phyloP scores from a whole-genome alignment of 1,139 yeast genomes.

The Pichia sp. region DNA sequence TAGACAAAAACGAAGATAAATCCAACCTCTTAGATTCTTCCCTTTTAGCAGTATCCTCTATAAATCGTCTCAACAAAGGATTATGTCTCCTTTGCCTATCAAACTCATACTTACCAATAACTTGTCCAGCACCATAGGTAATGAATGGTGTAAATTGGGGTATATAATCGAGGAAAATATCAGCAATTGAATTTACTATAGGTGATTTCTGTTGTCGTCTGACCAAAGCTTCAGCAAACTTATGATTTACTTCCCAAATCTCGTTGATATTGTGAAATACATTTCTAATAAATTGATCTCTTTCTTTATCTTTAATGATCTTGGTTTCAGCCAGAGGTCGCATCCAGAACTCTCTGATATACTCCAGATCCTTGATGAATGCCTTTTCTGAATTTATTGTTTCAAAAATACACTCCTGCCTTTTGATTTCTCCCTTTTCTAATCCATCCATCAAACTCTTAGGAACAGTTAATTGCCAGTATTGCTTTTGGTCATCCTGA shows the following conservation, averaged over 20 bases:
- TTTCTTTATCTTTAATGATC: constrained; percentile 81
- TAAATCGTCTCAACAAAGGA: constrained; percentile 84
- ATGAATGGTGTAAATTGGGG: constrained; percentile 90
- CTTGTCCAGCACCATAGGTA: constrained; percentile 91
- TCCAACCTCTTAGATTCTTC: constrained; percentile 90
- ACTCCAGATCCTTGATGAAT: constrained; percentile 90
- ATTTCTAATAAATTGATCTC: constrained; percentile 85
- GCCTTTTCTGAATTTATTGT: constrained; percentile 92
- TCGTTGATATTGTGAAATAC: constrained; percentile 91
- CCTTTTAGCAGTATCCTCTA: constrained; percentile 84
- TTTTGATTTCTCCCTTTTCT: constrained; percentile 80
- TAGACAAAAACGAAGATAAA: constrained; percentile 86
- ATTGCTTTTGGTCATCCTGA: constrained; percentile 77
- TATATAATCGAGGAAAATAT: constrained; percentile 76
- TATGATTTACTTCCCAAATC: constrained; percentile 75
- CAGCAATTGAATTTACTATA: constrained; percentile 81
- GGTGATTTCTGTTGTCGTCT: constrained; percentile 86
- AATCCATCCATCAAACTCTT: constrained; percentile 71
- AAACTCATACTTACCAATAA: constrained; percentile 91
- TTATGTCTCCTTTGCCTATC: constrained; percentile 92
- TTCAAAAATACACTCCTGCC: constrained; percentile 94
- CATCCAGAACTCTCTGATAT: constrained; percentile 89
- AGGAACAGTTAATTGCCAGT: constrained; percentile 94
- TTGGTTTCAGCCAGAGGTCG: constrained; percentile 82
- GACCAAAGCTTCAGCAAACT: constrained; percentile 83